Conservation (phyloP, 139 green algal species). For the Ettlia oleoabundans region DNA sequence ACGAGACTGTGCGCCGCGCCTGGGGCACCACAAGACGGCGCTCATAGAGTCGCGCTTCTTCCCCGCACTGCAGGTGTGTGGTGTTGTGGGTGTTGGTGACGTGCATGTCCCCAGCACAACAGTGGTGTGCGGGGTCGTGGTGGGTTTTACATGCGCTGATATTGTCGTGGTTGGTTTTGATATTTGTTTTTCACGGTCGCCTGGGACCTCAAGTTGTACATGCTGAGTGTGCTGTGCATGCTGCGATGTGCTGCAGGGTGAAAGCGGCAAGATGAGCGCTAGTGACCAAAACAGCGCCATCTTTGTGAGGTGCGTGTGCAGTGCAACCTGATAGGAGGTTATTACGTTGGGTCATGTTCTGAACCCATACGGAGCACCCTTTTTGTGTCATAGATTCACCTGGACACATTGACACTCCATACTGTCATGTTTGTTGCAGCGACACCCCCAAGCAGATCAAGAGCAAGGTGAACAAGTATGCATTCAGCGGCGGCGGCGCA, state of each 20-base stretch:
- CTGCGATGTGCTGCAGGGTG: slow-evolving; percentile 75
- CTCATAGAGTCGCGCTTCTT: slow-evolving; percentile 86
- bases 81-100: not conserved
- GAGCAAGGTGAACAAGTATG: slow-evolving; percentile 94
- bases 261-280: slow-evolving; percentile 97
- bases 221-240: not conserved
- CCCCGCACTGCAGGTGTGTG: slow-evolving; percentile 69
- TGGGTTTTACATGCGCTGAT: too few relatives aligned
- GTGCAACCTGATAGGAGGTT: not conserved
- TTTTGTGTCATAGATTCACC: too few relatives aligned
- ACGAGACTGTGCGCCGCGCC: slow-evolving; percentile 84
- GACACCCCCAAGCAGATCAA: slow-evolving; percentile 77
- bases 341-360: too few relatives aligned
- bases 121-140: too few relatives aligned
- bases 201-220: too few relatives aligned
- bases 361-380: too few relatives aligned
- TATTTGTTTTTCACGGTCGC: too few relatives aligned
- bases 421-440: not conserved
- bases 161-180: too few relatives aligned
- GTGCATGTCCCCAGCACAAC: too few relatives aligned
- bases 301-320: slow-evolving; percentile 71
- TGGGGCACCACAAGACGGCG: slow-evolving; percentile 91
- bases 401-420: not conserved
- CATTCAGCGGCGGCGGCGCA: slow-evolving; percentile 90
- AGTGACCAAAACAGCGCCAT: slow-evolving; percentile 89